A percentile compares a stretch with the other conserved stretches of the same genome.
phyloP scores from a whole-genome alignment of 345 rosid species.

The Isatis tinctoria region DNA sequence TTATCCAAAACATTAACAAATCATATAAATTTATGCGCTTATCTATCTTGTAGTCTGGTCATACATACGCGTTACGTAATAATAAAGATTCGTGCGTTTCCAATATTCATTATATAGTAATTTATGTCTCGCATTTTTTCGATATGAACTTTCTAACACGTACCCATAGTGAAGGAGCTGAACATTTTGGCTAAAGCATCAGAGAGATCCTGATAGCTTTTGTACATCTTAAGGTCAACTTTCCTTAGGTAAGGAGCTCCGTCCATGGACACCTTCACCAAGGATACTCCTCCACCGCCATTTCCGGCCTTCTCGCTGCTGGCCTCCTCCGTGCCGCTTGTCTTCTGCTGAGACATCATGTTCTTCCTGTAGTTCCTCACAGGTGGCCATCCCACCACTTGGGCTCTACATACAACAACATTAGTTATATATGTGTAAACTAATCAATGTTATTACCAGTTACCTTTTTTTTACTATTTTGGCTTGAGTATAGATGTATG shows the following conservation, averaged over 20 bases:
- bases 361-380: slow-evolving; percentile 90
- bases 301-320: slow-evolving; percentile 36
- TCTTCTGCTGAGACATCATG: slow-evolving; percentile 64
- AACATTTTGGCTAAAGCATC: slow-evolving; percentile 91
- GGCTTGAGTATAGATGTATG: neutral
- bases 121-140: neutral
- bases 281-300: slow-evolving; percentile 22
- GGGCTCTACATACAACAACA: slow-evolving; percentile 47
- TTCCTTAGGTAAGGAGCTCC: slow-evolving; percentile 97
- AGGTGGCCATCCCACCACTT: slow-evolving; percentile 98
- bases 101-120: neutral
- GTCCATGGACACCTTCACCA: slow-evolving; percentile 95
- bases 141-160: neutral
- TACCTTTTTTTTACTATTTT: neutral
- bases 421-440: neutral
- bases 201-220: slow-evolving; percentile 79
- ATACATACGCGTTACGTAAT: neutral
- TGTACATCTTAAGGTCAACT: slow-evolving; percentile 90
- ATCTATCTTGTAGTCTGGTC: neutral
- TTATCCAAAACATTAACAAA: slow-evolving; percentile 17
- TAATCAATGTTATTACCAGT: neutral
- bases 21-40: slow-evolving; percentile 16
- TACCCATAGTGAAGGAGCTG: slow-evolving; percentile 97
- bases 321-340: slow-evolving; percentile 34
- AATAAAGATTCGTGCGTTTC: neutral